Base-by-base conservation (phyloP, 176 grass and related monocot species). In the Phoenix roebelenii region DNA sequence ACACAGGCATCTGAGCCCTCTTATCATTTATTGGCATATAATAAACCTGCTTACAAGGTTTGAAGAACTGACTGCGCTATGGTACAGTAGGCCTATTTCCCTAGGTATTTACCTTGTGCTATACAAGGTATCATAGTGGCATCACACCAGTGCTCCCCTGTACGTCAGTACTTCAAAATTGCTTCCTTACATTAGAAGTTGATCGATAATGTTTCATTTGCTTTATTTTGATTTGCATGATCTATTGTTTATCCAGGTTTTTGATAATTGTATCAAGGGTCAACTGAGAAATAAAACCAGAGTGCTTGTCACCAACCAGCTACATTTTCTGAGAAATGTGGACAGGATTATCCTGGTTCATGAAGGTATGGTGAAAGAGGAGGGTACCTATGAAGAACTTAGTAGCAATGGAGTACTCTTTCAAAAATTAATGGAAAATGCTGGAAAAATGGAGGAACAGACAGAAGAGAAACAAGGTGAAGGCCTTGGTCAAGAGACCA, bases 361-460 rank as follows among this genome's bases (percentile, higher is more conserved):
- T 85, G 93, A 98, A 70, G 93, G 93, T 61, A 67, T 74, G 55
- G 67, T 98, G 64, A 98, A 89, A 92, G 93, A 98, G 69, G 78
- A 92, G 69, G 93, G 93, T 61, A 85, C 93, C 17, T 98, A 92
- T 78, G 93, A 98, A 75, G 81, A 98, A 80, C 84, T 98, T 73
- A 98, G 81, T 77, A 75, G 74, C 22, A 85, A 52, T 14, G 93
- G 93, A 20, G 76, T 85, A 18, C 80, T 89, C 26, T 98, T 98
- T 66, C 86, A 92, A 65, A 98, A 85, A 20, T 78, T 98, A 29
- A 98, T 98, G 93, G 93, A 98, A 89, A 98, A 98, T 77, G 93
- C 93, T 79, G 93, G 93, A 55, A 98, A 98, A 82, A 88, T 98
- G 93, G 93, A 98, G 59, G 93, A 98, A 76, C 82, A 98, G 54